phyloP scores from a whole-genome alignment of 148 eudicot genomes.

The Bassia scoparia region DNA sequence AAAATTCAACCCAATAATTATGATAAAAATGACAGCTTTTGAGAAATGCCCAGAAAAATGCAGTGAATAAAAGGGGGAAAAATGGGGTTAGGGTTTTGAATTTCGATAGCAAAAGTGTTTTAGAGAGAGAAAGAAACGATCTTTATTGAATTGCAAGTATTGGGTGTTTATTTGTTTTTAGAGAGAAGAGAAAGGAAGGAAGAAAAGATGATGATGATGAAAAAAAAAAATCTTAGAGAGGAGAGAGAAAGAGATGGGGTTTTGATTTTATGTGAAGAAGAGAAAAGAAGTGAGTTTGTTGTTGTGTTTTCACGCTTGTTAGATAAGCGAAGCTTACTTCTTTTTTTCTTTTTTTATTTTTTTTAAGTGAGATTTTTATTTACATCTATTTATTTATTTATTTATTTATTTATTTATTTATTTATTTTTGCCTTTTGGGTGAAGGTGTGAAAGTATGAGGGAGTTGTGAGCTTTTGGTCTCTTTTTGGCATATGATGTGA shows the following conservation, averaged over 20 bases:
- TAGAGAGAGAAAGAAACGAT: conserved; percentile 1
- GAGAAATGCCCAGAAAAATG: background rate
- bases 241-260: background rate
- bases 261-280: background rate
- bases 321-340: background rate
- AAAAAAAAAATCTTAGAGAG: background rate
- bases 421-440: background rate
- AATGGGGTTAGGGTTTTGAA: background rate
- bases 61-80: background rate
- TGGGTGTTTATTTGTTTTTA: background rate
- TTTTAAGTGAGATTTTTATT: background rate
- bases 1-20: background rate
- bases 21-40: background rate
- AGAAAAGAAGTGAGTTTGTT: background rate
- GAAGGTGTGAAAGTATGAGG: background rate
- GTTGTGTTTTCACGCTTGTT: conserved; percentile 3
- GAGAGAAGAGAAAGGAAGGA: background rate
- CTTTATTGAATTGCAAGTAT: background rate
- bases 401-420: too few relatives aligned
- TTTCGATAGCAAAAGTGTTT: background rate
- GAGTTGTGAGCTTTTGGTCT: background rate
- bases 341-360: background rate
- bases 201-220: background rate
- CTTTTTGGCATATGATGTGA: background rate
- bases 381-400: too few relatives aligned